Evolutionary conservation across 1,284 basidiomycete genomes (phyloP).

Genomic region (Malassezia slooffiae): DNA sequence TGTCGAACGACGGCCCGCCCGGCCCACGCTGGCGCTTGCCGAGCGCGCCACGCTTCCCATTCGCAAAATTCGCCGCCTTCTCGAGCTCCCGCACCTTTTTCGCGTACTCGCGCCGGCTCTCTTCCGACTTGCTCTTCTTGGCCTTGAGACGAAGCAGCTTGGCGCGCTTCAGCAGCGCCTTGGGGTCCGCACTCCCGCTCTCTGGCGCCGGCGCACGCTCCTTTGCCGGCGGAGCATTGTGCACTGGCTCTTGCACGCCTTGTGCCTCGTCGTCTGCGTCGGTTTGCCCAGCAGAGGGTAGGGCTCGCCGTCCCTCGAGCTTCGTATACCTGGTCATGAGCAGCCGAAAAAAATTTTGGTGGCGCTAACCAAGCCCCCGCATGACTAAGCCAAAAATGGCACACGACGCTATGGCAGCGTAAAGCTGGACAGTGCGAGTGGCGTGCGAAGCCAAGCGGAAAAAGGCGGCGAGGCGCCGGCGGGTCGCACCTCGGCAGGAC

Average conservation of each 20-base stretch:
- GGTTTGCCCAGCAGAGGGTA: background rate
- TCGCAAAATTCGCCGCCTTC: slow-evolving; percentile 32
- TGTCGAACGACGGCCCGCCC: slow-evolving; percentile 8
- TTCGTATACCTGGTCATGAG: slow-evolving; percentile 15
- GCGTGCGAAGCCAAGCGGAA: no score
- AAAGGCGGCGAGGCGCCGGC: no score
- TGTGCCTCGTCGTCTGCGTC: background rate
- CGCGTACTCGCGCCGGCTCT: slow-evolving; percentile 18
- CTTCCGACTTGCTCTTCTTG: slow-evolving; percentile 36
- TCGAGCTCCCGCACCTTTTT: slow-evolving; percentile 34
- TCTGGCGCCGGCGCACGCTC: background rate
- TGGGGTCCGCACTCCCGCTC: slow-evolving; percentile 1
- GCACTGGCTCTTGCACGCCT: background rate
- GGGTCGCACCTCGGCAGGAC: no score
- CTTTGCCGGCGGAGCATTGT: background rate
- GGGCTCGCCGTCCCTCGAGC: slow-evolving; percentile 10
- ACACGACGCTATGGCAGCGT: no score
- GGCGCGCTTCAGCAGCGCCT: slow-evolving; percentile 33
- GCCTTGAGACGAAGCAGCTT: slow-evolving; percentile 42
- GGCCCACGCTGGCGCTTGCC: slow-evolving; percentile 13
- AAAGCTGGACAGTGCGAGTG: no score
- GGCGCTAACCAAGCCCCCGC: no score
- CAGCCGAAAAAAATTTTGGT: slow-evolving; percentile 7
- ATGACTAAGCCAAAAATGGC: no score
- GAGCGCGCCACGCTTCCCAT: slow-evolving; percentile 30